phyloP scores from a whole-genome alignment of 2,329 filamentous ascomycete genomes.

The Colletotrichum lindemuthianum region DNA sequence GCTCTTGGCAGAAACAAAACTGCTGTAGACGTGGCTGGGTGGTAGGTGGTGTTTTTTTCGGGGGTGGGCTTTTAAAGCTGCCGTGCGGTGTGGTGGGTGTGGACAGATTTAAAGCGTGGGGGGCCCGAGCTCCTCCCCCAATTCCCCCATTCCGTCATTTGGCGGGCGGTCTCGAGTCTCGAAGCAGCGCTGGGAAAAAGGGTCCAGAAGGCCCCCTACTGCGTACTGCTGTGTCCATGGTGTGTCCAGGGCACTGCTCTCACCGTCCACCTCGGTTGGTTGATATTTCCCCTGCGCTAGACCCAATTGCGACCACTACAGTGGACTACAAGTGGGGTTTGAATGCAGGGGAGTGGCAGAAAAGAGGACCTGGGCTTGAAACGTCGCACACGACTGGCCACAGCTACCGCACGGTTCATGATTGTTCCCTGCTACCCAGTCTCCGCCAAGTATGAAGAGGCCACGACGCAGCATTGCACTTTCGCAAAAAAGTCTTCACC shows the following conservation, averaged over 20 bases:
- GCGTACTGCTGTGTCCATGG: no score
- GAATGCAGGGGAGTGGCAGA: slow-evolving; percentile 22
- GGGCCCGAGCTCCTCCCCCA: slow-evolving; percentile 15
- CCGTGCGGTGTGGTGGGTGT: slow-evolving; percentile 15
- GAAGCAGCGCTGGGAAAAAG: no score
- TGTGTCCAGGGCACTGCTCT: no score
- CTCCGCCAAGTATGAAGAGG: slow-evolving; percentile 29
- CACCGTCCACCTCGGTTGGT: no score
- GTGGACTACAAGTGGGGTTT: neutral
- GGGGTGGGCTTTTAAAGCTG: neutral
- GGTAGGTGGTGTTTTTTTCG: neutral
- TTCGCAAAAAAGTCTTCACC: slow-evolving; percentile 33
- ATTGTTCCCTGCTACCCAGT: slow-evolving; percentile 5
- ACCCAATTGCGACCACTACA: neutral
- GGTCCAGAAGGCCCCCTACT: no score
- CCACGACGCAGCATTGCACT: slow-evolving; percentile 18
- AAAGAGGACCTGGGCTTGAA: slow-evolving; percentile 9
- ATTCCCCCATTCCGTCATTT: slow-evolving; percentile 14
- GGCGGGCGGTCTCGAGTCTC: neutral
- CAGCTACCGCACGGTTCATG: neutral
- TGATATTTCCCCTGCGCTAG: no score
- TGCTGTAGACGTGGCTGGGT: neutral
- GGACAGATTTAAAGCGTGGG: slow-evolving; percentile 28
- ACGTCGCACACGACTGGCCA: slow-evolving; percentile 13
- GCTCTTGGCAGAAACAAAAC: neutral